Evolutionary conservation across 306 rosid genomes (phyloP).

Genomic region (Rosa persica): DNA sequence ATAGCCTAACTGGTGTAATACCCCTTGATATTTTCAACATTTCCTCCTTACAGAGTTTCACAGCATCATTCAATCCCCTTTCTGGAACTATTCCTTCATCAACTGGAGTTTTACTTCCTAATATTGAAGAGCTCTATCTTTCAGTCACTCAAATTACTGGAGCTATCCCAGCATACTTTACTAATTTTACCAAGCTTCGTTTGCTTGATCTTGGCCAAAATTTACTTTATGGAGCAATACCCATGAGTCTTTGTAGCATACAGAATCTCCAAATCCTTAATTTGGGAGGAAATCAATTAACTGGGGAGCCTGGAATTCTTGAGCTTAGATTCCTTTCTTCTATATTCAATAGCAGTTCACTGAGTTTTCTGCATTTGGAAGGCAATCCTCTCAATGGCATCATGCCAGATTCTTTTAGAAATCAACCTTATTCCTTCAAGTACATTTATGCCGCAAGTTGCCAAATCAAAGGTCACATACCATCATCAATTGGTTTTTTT

Average conservation of each 20-base stretch:
- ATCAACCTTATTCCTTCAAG: neutral
- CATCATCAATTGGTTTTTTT: neutral
- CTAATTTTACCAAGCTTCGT: slow-evolving; percentile 6
- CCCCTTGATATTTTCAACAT: neutral
- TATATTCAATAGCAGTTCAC: neutral
- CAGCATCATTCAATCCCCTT: neutral
- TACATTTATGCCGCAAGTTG: neutral
- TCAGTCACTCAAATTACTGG: neutral
- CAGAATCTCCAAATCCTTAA: neutral
- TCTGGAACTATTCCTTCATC: slow-evolving; percentile 8
- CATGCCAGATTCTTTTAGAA: neutral
- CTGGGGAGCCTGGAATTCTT: neutral
- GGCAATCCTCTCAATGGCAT: neutral
- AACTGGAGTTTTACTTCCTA: neutral
- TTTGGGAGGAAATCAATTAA: neutral
- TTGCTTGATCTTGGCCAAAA: neutral
- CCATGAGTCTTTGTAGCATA: neutral
- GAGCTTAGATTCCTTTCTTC: neutral
- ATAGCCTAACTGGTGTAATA: neutral
- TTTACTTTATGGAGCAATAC: slow-evolving; percentile 2
- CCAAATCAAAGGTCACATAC: slow-evolving; percentile 12
- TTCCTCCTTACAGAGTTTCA: neutral
- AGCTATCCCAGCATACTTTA: neutral
- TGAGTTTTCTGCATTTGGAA: accelerated
- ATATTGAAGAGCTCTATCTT: neutral